Evolutionary conservation across 2,329 filamentous ascomycete genomes (phyloP), one percentile per base, ranked within the genome.

Genomic region (Aspergillus felis): DNA sequence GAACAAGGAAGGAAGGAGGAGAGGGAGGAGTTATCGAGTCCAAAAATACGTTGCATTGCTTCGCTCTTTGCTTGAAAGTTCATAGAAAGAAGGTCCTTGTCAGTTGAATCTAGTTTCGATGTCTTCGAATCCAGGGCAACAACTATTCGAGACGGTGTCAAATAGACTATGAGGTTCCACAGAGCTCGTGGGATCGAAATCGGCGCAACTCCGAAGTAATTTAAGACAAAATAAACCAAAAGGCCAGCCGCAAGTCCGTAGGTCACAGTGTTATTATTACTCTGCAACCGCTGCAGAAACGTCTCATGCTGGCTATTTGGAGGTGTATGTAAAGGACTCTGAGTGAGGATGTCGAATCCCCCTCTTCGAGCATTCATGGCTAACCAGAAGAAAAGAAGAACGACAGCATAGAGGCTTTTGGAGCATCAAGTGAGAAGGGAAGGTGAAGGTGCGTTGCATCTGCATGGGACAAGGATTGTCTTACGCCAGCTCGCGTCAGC

Each of bases 41-140:
- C 83, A 35, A 91, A 71, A 32, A 91, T 79, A 59, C 84, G 82
- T 64, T 82, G 80, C 75, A 91, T 81, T 9, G 82, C 80, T 63
- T 87, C 82, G 68, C 84, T 86, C 73, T 91, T 92, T 27, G 82
- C 81, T 48, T 71, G 64, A 28, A 72, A 68, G n/a, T 62, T 69
- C 66, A 68, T 66, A 50, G 61, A 64, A 46, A 59, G 64, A 27
- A 55, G 57, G 82, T 78, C 46, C 73, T 80, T 63, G 67, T 76
- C 58, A 71, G 73, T 55, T 66, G 74, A 58, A 66, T 69, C 68
- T 69, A 68, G 62, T 60, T 74, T 73, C 70, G 73, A 57, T 76
- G 78, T 60, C 77, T 80, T 68, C 77, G 79, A 60, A 82, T 79
- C 80, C 77, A 85, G 71, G 48, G 74, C 72, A 58, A 72, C 68